These are phyloP conservation scores for Babesia microti DNA, from an alignment of 169 alveolate genomes.

Conservation along the genomic window DNA sequence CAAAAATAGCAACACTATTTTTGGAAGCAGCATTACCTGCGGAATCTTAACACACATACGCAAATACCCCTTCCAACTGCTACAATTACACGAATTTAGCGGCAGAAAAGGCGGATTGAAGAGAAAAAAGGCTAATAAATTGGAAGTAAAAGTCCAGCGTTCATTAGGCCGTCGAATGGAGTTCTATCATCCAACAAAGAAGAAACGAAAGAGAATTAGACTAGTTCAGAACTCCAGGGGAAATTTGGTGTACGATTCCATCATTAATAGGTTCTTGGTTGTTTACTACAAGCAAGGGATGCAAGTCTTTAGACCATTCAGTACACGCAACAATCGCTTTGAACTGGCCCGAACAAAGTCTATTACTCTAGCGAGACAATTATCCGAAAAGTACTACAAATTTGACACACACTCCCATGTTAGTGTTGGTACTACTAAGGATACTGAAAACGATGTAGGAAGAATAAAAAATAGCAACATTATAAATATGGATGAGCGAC, in stretches of 20 bases:
- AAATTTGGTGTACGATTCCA: conserved; percentile 52
- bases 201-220: conserved; percentile 45
- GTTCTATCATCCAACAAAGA: conserved; percentile 52
- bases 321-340: conserved; percentile 24
- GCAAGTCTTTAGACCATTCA: conserved; percentile 55
- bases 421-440: neutral
- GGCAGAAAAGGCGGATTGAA: conserved; percentile 60
- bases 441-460: conserved; percentile 6
- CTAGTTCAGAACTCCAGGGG: conserved; percentile 57
- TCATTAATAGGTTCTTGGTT: conserved; percentile 44
- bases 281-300: conserved; percentile 59
- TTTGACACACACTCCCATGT: neutral
- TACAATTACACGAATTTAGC: conserved; percentile 17
- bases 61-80: conserved; percentile 3
- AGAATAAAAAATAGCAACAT: conserved; percentile 26
- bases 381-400: conserved; percentile 23
- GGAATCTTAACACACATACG: neutral
- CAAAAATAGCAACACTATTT: too few relatives aligned
- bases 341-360: conserved; percentile 52
- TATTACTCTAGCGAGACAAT: conserved; percentile 49
- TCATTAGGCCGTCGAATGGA: conserved; percentile 52
- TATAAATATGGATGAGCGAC: conserved; percentile 33
- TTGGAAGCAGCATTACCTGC: neutral
- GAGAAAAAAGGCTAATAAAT: conserved; percentile 48
- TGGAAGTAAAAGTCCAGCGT: conserved; percentile 41